Evolutionary conservation across 2,329 filamentous ascomycete genomes (phyloP), one percentile per base, ranked within the genome.

Genomic region (Epichloe gansuensis): DNA sequence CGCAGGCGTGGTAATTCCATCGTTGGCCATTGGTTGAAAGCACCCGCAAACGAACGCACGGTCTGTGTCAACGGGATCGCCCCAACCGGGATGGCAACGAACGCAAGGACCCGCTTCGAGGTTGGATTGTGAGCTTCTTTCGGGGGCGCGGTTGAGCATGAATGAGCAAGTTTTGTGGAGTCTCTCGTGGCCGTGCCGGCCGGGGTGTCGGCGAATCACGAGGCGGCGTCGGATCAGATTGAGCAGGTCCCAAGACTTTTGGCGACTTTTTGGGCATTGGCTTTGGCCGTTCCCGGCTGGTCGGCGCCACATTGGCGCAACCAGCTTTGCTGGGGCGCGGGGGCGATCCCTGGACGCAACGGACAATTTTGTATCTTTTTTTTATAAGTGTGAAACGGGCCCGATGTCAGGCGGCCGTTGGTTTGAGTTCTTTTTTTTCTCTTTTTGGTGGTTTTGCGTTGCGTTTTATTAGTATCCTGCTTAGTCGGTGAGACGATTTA

Each of bases 91-190:
- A 31, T 31, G 27, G 17, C 15, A 44, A 31, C 8, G 13, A 36
- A 41, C 5, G 41, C 41, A 44, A 50, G 12, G 4, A 40, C 21
- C 13, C 5, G 41, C 42, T 34, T 52, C 47, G 47, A 31, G 47
- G 27, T 48, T 31, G 34, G 27, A 21, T 35, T 25, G 17, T 11
- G 12, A 38, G 25, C 42, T 44, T 44, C 8, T 44, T 45, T 31
- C 21, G 27, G 7, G 27, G 3, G 3, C 13, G 5, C 13, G 13
- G 4, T 38, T 66, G 66, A 67, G 66, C 66, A 67, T 52, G 51
- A 65, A 66, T 68, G 66, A 67, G 66, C 66, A 68, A 56, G 61
- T 68, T 66, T 67, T 63, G 54, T 57, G 40, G 56, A 58, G 61
- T 17, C 27, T 8, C 0, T 31, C 7, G 3, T 31, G 27, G 27